Conservation (phyloP, 768 basidiomycete species). For the Pleurotus salmoneostramineus region DNA sequence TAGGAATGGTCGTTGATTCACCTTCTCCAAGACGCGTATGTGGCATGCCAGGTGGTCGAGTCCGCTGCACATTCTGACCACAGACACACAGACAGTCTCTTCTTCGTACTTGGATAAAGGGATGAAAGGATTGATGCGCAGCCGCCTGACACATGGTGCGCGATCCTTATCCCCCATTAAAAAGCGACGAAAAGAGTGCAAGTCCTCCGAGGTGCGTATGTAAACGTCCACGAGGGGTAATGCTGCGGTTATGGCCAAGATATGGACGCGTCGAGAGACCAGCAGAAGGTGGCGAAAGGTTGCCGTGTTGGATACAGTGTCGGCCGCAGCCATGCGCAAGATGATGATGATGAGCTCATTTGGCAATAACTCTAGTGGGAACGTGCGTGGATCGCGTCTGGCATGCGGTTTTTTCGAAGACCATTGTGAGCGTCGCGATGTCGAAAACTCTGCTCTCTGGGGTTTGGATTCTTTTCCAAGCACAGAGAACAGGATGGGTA, state of each 20-base stretch:
- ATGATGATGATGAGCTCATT: neutral
- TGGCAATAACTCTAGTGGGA: neutral
- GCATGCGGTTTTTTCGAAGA: neutral
- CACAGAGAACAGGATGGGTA: conserved; percentile 1
- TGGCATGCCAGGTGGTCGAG: neutral
- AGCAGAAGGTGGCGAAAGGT: neutral
- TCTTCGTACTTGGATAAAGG: conserved; percentile 2
- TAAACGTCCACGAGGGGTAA: neutral
- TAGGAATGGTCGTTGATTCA: neutral
- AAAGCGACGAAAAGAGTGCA: conserved; percentile 2
- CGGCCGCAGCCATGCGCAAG: neutral
- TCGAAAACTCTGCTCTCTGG: neutral
- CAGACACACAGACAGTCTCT: neutral
- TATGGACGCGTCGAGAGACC: neutral
- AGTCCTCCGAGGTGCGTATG: conserved; percentile 1
- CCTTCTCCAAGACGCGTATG: neutral
- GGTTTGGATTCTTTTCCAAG: neutral
- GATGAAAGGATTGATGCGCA: conserved; percentile 3
- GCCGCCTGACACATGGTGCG: neutral
- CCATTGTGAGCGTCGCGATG: neutral
- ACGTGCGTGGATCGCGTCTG: neutral
- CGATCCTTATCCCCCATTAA: neutral
- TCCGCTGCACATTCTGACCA: neutral
- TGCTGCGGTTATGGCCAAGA: neutral
- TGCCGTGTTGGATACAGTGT: neutral